phyloP scores from a whole-genome alignment of 2,329 filamentous ascomycete species.

The Trichoderma atroviride region DNA sequence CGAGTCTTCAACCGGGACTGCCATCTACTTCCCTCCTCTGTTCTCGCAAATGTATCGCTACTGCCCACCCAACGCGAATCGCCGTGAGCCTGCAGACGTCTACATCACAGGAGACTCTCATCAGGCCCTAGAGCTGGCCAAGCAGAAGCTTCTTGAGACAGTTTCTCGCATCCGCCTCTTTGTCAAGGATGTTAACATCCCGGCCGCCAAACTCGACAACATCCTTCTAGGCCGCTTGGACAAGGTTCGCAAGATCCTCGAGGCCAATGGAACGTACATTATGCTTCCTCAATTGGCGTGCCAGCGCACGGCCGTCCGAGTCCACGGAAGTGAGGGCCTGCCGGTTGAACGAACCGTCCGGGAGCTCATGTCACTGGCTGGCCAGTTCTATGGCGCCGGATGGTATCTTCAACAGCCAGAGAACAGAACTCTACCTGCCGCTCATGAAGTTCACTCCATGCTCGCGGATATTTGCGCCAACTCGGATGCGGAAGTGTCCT shows the following conservation, averaged over 20 bases:
- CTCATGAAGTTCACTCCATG: slow-evolving; percentile 84
- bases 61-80: slow-evolving; percentile 76
- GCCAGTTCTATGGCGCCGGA: slow-evolving; percentile 95
- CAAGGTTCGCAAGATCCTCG: slow-evolving; percentile 97
- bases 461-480: slow-evolving; percentile 94
- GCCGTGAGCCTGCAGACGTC: slow-evolving; percentile 84
- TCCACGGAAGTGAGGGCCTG: slow-evolving; percentile 90
- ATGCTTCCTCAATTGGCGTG: slow-evolving; percentile 87
- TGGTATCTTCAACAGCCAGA: slow-evolving; percentile 91
- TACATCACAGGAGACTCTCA: slow-evolving; percentile 91
- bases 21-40: slow-evolving; percentile 95
- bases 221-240: slow-evolving; percentile 89
- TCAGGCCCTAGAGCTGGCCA: slow-evolving; percentile 83
- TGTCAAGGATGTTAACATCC: slow-evolving; percentile 89
- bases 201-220: slow-evolving; percentile 90
- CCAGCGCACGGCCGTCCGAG: slow-evolving; percentile 79
- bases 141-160: slow-evolving; percentile 86
- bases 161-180: slow-evolving; percentile 79
- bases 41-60: slow-evolving; percentile 93
- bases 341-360: slow-evolving; percentile 94
- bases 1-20: slow-evolving; percentile 91
- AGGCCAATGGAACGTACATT: slow-evolving; percentile 93
- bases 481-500: slow-evolving; percentile 90
- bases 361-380: slow-evolving; percentile 92
- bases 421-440: slow-evolving; percentile 59